Evolutionary conservation across 2,329 filamentous ascomycete species (phyloP).

Genomic region (Orbilia javanica): DNA sequence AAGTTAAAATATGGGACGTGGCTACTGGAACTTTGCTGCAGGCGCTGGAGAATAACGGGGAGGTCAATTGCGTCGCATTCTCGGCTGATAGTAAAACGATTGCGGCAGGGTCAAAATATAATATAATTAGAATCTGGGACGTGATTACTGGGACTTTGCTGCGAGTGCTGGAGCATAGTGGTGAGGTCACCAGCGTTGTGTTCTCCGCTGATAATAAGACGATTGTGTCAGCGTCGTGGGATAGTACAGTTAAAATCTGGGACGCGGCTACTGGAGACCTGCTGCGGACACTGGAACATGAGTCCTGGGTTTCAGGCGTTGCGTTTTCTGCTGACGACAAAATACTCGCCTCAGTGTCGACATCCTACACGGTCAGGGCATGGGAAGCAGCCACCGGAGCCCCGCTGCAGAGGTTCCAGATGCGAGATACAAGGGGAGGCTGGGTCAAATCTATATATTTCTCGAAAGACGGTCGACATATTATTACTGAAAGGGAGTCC

Average conservation of each 20-base stretch:
- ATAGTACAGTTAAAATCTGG: constrained; percentile 44
- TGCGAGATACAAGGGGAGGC: background rate
- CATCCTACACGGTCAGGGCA: background rate
- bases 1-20: background rate
- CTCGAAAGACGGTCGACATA: constrained; percentile 5
- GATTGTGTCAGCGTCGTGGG: background rate
- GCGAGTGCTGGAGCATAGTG: background rate
- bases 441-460: background rate
- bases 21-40: background rate
- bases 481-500: background rate
- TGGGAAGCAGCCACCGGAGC: background rate
- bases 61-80: background rate
- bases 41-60: background rate
- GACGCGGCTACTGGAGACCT: background rate
- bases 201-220: background rate
- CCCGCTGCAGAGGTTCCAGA: background rate
- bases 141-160: background rate
- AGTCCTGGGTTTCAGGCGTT: background rate
- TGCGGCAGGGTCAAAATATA: background rate
- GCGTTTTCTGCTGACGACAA: background rate
- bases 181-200: background rate
- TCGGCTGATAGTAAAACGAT: constrained; percentile 4
- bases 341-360: background rate
- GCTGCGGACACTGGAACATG: constrained; percentile 10
- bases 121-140: constrained; percentile 12